phyloP scores from a whole-genome alignment of 768 basidiomycete species.

The Macrolepiota fuliginosa region DNA sequence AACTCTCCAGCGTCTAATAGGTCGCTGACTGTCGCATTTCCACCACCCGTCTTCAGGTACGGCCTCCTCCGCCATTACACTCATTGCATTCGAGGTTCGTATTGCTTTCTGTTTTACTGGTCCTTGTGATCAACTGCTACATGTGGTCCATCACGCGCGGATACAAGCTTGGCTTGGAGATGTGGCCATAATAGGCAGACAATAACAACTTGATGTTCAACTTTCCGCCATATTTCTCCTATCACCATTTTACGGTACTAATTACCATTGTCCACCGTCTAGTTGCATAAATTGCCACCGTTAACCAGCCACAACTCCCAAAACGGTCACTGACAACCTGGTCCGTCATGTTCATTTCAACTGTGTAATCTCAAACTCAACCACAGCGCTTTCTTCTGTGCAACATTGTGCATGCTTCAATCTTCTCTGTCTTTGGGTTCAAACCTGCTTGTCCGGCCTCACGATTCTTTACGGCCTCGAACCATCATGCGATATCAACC shows the following conservation, averaged over 20 bases:
- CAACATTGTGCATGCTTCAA: neutral
- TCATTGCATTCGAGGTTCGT: slow-evolving; percentile 58
- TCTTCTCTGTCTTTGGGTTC: neutral
- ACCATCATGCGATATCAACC: slow-evolving; percentile 18
- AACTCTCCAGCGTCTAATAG: slow-evolving; percentile 9
- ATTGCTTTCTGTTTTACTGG: slow-evolving; percentile 10
- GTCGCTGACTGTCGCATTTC: slow-evolving; percentile 10
- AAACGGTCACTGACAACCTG: slow-evolving; percentile 24
- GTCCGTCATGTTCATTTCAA: slow-evolving; percentile 22
- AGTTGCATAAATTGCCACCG: slow-evolving; percentile 23
- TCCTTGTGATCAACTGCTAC: slow-evolving; percentile 6
- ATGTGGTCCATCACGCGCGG: slow-evolving; percentile 10
- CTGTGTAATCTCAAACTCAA: slow-evolving; percentile 1
- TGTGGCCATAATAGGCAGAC: slow-evolving; percentile 28
- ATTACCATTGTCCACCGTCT: slow-evolving; percentile 30
- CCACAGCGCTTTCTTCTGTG: neutral
- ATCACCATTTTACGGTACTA: slow-evolving; percentile 15
- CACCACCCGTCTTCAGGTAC: slow-evolving; percentile 41
- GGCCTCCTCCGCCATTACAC: slow-evolving; percentile 68
- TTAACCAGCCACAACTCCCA: slow-evolving; percentile 22
- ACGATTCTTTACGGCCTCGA: slow-evolving; percentile 13
- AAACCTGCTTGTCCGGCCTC: slow-evolving; percentile 17
- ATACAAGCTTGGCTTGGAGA: slow-evolving; percentile 12
- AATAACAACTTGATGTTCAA: slow-evolving; percentile 28
- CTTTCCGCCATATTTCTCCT: slow-evolving; percentile 21